phyloP scores from a whole-genome alignment of 257 asterid species.

The Fraxinus anomala region DNA sequence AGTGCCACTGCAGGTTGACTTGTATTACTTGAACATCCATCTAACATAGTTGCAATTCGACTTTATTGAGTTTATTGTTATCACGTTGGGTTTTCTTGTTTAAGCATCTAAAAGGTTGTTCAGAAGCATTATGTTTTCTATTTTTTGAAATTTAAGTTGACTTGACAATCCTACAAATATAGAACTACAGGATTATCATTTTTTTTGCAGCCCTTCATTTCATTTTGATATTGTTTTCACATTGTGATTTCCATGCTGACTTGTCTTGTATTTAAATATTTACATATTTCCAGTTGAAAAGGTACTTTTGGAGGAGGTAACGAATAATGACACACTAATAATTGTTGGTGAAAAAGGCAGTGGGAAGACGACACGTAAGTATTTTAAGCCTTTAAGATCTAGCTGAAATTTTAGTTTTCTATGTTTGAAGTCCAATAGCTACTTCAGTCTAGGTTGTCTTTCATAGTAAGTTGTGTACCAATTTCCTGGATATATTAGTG shows the following conservation, averaged over 20 bases:
- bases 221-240: background rate
- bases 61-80: background rate
- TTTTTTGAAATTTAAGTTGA: background rate
- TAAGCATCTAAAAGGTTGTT: background rate
- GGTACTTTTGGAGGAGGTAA: constrained; percentile 80
- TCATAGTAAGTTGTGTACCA: background rate
- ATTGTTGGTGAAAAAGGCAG: constrained; percentile 98
- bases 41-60: background rate
- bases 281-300: constrained; percentile 55
- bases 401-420: background rate
- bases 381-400: constrained; percentile 4
- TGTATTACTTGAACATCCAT: background rate
- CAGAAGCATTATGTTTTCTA: background rate
- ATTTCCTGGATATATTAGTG: constrained; percentile 4
- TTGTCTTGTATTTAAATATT: constrained; percentile 12
- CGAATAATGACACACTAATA: constrained; percentile 68
- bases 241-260: constrained; percentile 3
- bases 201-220: background rate
- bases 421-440: constrained; percentile 3
- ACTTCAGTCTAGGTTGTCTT: constrained; percentile 1
- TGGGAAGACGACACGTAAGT: constrained; percentile 98
- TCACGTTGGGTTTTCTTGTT: background rate
- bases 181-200: background rate
- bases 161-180: background rate
- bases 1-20: background rate